These are phyloP conservation scores for Colletotrichum sp. DNA, from an alignment of 2,329 filamentous ascomycete species.

Conservation along the genomic window DNA sequence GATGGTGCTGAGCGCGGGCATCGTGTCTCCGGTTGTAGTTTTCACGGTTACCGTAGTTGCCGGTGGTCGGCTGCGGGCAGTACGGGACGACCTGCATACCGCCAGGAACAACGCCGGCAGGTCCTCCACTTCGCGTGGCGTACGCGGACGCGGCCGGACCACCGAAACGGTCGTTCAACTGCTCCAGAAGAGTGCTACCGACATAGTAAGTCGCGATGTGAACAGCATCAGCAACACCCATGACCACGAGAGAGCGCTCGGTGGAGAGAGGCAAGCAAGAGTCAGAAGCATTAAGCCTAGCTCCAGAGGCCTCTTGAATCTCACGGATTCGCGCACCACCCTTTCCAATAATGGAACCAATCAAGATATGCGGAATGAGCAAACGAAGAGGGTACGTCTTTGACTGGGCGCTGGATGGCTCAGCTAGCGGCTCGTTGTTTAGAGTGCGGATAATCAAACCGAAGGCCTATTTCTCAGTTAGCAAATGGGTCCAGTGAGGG, in stretches of 20 bases:
- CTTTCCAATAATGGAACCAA: slow-evolving; percentile 98
- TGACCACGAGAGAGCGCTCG: slow-evolving; percentile 95
- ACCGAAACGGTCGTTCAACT: slow-evolving; percentile 95
- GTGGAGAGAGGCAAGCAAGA: slow-evolving; percentile 92
- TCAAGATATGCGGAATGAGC: slow-evolving; percentile 94
- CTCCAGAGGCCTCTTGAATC: slow-evolving; percentile 97
- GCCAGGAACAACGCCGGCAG: slow-evolving; percentile 90
- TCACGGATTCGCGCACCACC: slow-evolving; percentile 94
- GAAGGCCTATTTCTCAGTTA: slow-evolving; percentile 70
- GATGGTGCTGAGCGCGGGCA: slow-evolving; percentile 65
- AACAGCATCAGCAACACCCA: slow-evolving; percentile 96
- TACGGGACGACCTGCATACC: slow-evolving; percentile 99
- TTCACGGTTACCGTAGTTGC: slow-evolving; percentile 90
- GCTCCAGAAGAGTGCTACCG: slow-evolving; percentile 95
- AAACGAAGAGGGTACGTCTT: slow-evolving; percentile 97
- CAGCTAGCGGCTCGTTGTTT: slow-evolving; percentile 92
- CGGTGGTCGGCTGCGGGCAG: slow-evolving; percentile 88
- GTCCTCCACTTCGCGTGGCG: slow-evolving; percentile 90
- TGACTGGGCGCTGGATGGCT: slow-evolving; percentile 88
- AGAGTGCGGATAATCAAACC: slow-evolving; percentile 97
- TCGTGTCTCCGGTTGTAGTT: slow-evolving; percentile 79
- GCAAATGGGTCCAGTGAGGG: not conserved
- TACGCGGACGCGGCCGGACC: slow-evolving; percentile 97
- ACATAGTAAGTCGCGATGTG: slow-evolving; percentile 99
- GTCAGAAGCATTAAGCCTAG: slow-evolving; percentile 94